Conservation (phyloP, 2,329 filamentous ascomycete genomes). For the Atkinsonella hypoxylon region DNA sequence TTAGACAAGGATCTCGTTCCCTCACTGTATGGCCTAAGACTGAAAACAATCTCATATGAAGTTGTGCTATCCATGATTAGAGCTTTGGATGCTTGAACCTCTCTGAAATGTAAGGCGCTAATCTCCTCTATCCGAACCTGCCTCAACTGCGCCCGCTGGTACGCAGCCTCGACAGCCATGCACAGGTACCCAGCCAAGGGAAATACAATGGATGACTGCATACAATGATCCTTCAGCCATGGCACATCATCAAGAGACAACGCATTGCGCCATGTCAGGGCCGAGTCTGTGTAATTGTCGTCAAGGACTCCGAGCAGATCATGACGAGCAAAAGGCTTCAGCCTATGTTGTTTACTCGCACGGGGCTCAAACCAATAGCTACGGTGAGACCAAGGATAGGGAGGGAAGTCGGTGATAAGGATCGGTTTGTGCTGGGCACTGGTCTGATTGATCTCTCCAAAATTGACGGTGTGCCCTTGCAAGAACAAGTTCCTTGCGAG, state of each 20-base stretch:
- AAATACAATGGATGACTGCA: constrained; percentile 44
- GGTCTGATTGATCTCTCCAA: constrained; percentile 33
- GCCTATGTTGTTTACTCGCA: constrained; percentile 27
- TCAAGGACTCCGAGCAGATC: constrained; percentile 35
- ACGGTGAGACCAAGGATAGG: constrained; percentile 36
- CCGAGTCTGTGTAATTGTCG: constrained; percentile 30
- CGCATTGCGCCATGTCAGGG: constrained; percentile 37
- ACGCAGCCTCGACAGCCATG: constrained; percentile 37
- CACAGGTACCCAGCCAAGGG: constrained; percentile 40
- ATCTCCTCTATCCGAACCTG: constrained; percentile 13
- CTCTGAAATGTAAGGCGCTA: constrained; percentile 11
- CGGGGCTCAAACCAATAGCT: constrained; percentile 37
- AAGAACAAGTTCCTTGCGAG: constrained; percentile 31
- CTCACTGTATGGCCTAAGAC: constrained; percentile 15
- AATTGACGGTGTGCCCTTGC: constrained; percentile 31
- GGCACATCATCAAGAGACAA: constrained; percentile 36
- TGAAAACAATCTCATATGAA: constrained; percentile 15
- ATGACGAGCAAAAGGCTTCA: constrained; percentile 27
- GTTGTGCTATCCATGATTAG: constrained; percentile 15
- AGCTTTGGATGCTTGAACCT: constrained; percentile 16
- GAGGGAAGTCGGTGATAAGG: constrained; percentile 30
- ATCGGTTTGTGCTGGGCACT: constrained; percentile 4
- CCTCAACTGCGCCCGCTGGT: constrained; percentile 20
- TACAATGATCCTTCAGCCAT: constrained; percentile 45
- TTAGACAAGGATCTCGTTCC: constrained; percentile 24